Evolutionary conservation across 192 early-diverging fungal genomes (phyloP).

Genomic region (Umbelopsis sp.): DNA sequence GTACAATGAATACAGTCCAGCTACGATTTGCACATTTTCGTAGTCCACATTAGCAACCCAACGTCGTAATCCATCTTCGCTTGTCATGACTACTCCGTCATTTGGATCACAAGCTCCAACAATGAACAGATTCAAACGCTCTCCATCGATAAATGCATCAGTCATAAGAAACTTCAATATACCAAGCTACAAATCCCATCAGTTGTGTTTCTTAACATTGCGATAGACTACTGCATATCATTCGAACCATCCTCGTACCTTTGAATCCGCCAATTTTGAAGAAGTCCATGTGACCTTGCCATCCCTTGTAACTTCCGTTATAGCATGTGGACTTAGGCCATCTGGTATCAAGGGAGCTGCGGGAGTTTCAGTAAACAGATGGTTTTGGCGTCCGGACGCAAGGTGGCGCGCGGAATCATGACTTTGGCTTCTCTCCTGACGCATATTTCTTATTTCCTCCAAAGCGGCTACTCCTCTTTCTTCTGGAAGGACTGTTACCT

Average conservation of each 20-base stretch:
- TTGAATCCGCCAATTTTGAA: conserved; percentile 30
- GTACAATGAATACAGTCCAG: conserved; percentile 40
- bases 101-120: conserved; percentile 70
- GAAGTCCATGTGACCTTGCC: conserved; percentile 71
- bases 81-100: conserved; percentile 65
- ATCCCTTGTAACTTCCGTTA: conserved; percentile 68
- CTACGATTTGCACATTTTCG: conserved; percentile 54
- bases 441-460: too few relatives aligned
- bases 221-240: not conserved
- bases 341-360: conserved; percentile 38
- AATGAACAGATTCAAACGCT: conserved; percentile 63
- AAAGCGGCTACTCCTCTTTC: too few relatives aligned
- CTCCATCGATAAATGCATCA: conserved; percentile 41
- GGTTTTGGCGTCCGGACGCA: too few relatives aligned
- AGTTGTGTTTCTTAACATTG: not conserved
- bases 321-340: conserved; percentile 56
- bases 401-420: too few relatives aligned
- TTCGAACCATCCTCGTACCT: conserved; percentile 16
- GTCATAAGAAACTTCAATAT: conserved; percentile 45
- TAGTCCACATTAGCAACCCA: conserved; percentile 65
- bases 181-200: conserved; percentile 44
- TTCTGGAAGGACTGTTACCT: too few relatives aligned
- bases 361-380: not conserved
- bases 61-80: conserved; percentile 79
- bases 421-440: too few relatives aligned